Percentiles rank a stretch among this genome's conserved stretches.
These are phyloP conservation scores for Hibiscus mutabilis DNA, from an alignment of 345 rosid species.

Conservation along the genomic window DNA sequence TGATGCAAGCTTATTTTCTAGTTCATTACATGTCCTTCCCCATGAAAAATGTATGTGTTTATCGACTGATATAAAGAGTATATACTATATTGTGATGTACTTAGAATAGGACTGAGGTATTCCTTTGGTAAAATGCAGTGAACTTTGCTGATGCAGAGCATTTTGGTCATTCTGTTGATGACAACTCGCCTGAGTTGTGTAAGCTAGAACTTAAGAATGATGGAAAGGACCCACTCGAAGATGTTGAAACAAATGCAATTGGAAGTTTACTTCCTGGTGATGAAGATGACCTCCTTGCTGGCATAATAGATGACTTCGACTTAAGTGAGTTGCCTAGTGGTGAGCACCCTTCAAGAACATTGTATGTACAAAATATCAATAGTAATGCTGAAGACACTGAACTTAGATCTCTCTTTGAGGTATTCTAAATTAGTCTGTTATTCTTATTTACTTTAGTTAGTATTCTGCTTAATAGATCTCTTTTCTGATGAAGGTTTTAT, in stretches of 20 bases:
- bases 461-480: neutral
- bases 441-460: neutral
- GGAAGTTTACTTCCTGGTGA: constrained; percentile 68
- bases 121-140: constrained; percentile 41
- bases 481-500: neutral
- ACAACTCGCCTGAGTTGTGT: constrained; percentile 37
- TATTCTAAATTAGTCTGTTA: constrained; percentile 16
- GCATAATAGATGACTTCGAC: constrained; percentile 74
- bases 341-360: constrained; percentile 93
- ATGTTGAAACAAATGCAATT: constrained; percentile 38
- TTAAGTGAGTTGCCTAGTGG: constrained; percentile 61
- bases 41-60: constrained; percentile 57
- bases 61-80: constrained; percentile 6
- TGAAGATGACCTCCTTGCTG: constrained; percentile 84
- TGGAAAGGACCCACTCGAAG: constrained; percentile 42
- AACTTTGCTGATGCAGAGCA: constrained; percentile 46
- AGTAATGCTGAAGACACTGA: constrained; percentile 91
- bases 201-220: constrained; percentile 42
- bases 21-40: constrained; percentile 76
- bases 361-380: constrained; percentile 90
- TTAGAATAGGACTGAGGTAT: constrained; percentile 12
- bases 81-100: neutral
- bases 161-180: constrained; percentile 39
- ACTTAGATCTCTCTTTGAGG: constrained; percentile 83
- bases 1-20: constrained; percentile 77